A percentile compares a stretch with the other conserved stretches of the same genome.
These are phyloP conservation scores for Flaveria robusta DNA, from an alignment of 129 eudicot species.

Conservation along the genomic window DNA sequence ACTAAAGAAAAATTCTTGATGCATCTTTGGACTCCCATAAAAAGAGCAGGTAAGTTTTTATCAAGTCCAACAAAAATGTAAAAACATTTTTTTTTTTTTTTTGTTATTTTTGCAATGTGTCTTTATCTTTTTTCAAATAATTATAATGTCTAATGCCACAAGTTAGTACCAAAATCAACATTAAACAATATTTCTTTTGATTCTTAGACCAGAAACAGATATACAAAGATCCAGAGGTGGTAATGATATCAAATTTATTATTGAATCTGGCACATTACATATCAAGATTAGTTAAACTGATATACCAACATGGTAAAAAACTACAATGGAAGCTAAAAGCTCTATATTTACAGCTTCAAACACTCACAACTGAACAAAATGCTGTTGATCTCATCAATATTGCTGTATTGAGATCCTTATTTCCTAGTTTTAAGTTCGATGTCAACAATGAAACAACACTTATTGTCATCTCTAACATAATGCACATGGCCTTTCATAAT, in stretches of 20 bases:
- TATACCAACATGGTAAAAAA: slow-evolving; percentile 18
- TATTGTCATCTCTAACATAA: slow-evolving; percentile 48
- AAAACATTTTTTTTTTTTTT: no score
- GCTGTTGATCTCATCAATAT: slow-evolving; percentile 10
- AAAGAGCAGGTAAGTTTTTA: no score
- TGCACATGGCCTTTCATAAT: slow-evolving; percentile 57
- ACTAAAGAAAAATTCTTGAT: background rate
- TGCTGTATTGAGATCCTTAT: slow-evolving; percentile 23
- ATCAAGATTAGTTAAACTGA: background rate
- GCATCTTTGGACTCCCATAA: no score
- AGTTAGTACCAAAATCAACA: background rate
- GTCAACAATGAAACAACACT: slow-evolving; percentile 50
- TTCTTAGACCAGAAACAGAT: background rate
- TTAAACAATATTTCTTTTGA: background rate
- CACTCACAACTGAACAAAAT: background rate
- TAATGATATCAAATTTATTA: background rate
- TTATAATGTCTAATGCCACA: background rate
- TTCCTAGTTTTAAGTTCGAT: slow-evolving; percentile 41
- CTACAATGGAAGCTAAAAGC: slow-evolving; percentile 15
- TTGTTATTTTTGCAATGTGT: no score
- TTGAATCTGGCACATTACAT: slow-evolving; percentile 3
- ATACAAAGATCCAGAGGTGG: background rate
- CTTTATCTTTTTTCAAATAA: no score
- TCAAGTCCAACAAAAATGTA: no score
- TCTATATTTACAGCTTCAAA: slow-evolving; percentile 1